Conservation (phyloP, 1,284 basidiomycete species). For the Rhodotorula sp. region DNA sequence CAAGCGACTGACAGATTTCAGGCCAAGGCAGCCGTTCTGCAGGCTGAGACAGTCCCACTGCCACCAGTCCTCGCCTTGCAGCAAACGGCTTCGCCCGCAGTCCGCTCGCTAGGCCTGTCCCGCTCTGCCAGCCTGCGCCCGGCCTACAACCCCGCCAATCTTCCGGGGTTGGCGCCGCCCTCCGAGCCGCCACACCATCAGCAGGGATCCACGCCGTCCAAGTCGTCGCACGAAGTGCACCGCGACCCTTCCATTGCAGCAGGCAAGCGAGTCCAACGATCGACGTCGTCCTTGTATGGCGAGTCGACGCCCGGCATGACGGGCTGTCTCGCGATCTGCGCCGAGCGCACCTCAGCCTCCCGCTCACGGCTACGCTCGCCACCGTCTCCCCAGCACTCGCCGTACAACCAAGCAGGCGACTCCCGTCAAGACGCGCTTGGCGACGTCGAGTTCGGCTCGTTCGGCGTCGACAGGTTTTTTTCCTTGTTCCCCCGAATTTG, state of each 20-base stretch:
- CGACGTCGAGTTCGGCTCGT: neutral
- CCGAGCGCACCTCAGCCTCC: neutral
- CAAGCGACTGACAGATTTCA: conserved; percentile 3
- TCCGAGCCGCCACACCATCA: neutral
- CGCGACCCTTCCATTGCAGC: conserved; percentile 19
- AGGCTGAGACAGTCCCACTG: conserved; percentile 3
- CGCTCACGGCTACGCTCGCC: neutral
- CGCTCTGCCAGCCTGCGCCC: neutral
- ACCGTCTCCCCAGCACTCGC: neutral
- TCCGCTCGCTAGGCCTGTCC: neutral
- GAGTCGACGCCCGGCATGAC: neutral
- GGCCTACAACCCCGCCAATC: neutral
- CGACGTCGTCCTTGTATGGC: neutral
- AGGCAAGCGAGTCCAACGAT: conserved; percentile 14
- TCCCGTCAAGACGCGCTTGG: no score
- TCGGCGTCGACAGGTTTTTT: neutral
- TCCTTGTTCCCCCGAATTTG: neutral
- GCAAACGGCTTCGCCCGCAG: neutral
- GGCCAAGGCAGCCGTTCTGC: conserved; percentile 22
- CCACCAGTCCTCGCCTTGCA: conserved; percentile 20
- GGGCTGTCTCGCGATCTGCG: neutral
- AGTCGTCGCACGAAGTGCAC: conserved; percentile 1
- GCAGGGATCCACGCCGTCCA: neutral
- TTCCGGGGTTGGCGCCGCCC: neutral
- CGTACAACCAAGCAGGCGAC: no score